Evolutionary conservation across 805 yeast genomes (phyloP).

Genomic region (Candida sphagnicola): DNA sequence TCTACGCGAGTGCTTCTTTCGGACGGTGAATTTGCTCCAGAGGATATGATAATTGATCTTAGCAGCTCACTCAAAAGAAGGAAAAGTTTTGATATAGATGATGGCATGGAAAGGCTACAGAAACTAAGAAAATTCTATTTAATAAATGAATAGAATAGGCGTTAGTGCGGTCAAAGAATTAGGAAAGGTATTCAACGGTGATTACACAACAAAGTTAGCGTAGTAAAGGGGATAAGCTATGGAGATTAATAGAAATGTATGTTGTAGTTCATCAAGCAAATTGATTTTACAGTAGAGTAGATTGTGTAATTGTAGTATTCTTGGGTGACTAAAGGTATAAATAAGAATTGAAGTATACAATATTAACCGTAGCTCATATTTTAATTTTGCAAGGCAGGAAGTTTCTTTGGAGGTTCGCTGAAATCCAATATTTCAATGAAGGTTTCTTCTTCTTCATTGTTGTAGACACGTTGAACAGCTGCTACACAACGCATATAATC

Average conservation of each 20-base stretch:
- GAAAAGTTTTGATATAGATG: conserved; percentile 22
- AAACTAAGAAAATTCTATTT: conserved; percentile 35
- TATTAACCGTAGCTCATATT: not conserved
- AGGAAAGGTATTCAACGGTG: too few relatives aligned
- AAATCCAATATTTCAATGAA: conserved; percentile 84
- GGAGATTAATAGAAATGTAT: too few relatives aligned
- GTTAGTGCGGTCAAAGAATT: too few relatives aligned
- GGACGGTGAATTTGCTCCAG: conserved; percentile 19
- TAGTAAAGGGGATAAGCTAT: too few relatives aligned
- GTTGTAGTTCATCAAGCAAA: too few relatives aligned
- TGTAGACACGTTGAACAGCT: conserved; percentile 64
- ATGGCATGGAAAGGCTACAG: conserved; percentile 27
- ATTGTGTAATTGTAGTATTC: too few relatives aligned
- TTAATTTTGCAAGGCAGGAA: not conserved
- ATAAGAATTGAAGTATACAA: not conserved
- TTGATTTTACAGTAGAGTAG: too few relatives aligned
- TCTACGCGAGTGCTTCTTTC: conserved; percentile 22
- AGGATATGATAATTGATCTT: conserved; percentile 12
- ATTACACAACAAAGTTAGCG: too few relatives aligned
- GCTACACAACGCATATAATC: conserved; percentile 83
- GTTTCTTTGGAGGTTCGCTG: conserved; percentile 36
- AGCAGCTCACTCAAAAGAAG: conserved; percentile 2
- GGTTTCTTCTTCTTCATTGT: conserved; percentile 55
- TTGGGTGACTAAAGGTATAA: not conserved
- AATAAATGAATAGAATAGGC: conserved; percentile 6